These are phyloP conservation scores for Batkoa obscura DNA, from an alignment of 371 early-diverging fungal species.

Conservation along the genomic window DNA sequence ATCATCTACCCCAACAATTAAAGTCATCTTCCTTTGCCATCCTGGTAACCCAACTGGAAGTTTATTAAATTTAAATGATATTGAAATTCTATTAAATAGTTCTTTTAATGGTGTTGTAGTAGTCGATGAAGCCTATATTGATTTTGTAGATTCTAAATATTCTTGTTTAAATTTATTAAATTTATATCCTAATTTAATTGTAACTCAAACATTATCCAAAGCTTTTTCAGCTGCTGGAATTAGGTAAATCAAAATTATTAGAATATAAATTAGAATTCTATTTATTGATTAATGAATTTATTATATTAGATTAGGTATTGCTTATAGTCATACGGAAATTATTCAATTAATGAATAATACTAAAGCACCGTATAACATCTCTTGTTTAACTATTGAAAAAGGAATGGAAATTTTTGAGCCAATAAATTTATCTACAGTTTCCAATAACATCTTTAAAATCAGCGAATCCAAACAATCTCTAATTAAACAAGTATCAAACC, in stretches of 20 bases:
- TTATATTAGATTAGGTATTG: conserved; percentile 47
- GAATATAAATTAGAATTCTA: no score
- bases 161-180: not conserved
- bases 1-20: conserved; percentile 48
- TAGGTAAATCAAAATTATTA: conserved; percentile 28
- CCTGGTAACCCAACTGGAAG: conserved; percentile 98
- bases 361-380: conserved; percentile 96
- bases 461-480: not conserved
- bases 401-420: conserved; percentile 51
- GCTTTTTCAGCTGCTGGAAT: conserved; percentile 94
- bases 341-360: conserved; percentile 80
- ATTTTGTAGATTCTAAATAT: conserved; percentile 52
- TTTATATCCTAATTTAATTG: conserved; percentile 79
- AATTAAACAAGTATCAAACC: not conserved
- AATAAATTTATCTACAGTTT: not conserved
- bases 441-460: not conserved
- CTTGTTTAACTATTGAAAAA: conserved; percentile 58
- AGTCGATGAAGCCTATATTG: conserved; percentile 96
- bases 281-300: no score
- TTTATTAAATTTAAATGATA: conserved; percentile 39
- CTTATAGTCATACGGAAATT: conserved; percentile 57
- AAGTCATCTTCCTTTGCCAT: conserved; percentile 82
- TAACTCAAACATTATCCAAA: conserved; percentile 93
- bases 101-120: conserved; percentile 74
- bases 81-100: conserved; percentile 46